Evolutionary conservation across 257 asterid genomes (phyloP), one percentile per base, ranked within the genome.

Genomic region (Phtheirospermum japonicum): DNA sequence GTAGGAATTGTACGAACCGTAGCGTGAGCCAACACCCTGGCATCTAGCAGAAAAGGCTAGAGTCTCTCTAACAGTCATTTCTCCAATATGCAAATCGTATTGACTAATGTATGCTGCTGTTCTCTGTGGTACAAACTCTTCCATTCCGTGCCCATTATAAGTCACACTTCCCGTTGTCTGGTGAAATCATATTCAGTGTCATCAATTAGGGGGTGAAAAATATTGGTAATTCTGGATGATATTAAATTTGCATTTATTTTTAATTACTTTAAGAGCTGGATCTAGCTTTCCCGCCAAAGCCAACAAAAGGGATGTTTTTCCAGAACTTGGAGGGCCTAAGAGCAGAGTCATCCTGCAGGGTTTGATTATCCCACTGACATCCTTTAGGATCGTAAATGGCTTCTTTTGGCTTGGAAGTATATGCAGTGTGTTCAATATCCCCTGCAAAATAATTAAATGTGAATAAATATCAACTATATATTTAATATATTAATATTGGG

Each of bases 11-110:
- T 36, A 51, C 79, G 28, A 20, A 88, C 96, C 95, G 64, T 83
- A 80, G 57, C 87, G 78, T 36, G 80, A 46, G 20, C 96, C 96
- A 43, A 82, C 84, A 40, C 96, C 96, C 68, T 86, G 96, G 61
- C 95, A 86, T 71, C 88, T 82, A 51, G 90, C 96, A 5, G 95
- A 89, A 74, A 89, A 89, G 5, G 86, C 88, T 48, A 89, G 48
- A 40, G 95, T 89, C 74, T 89, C 96, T 63, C 96, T 78, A 19
- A 86, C 95, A 26, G 96, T 89, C 75, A 89, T 6, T 71, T 89
- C 93, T 53, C 87, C 90, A 6, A 86, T 74, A 56, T 89, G 96
- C 64, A 89, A 76, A 70, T 89, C 96, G 56, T 84, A 58, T 65
- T 86, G 96, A 49, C 95, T 81, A 31, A 84, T 82, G 65, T 89